phyloP scores from a whole-genome alignment of 2,329 filamentous ascomycete species.

The Beauveria medogensis region DNA sequence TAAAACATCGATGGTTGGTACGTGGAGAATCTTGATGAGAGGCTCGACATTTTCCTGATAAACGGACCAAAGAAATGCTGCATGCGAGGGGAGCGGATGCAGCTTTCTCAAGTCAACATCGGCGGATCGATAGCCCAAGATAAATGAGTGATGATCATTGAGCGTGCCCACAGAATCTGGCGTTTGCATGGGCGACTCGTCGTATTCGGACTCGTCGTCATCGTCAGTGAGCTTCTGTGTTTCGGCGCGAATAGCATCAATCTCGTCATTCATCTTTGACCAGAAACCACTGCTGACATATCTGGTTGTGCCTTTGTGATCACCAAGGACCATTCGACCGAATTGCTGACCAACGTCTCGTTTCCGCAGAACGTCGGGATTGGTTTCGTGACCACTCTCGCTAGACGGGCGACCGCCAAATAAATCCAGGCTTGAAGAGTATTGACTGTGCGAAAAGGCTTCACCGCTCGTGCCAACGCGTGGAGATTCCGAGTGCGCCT shows the following conservation, averaged over 20 bases:
- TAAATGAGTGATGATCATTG: slow-evolving; percentile 59
- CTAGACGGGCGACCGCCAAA: slow-evolving; percentile 3
- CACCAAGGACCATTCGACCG: slow-evolving; percentile 62
- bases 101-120: slow-evolving; percentile 56
- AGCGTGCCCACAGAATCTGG: slow-evolving; percentile 23
- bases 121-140: slow-evolving; percentile 65
- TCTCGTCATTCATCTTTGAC: slow-evolving; percentile 66
- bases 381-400: slow-evolving; percentile 10
- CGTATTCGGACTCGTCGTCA: slow-evolving; percentile 48
- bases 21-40: slow-evolving; percentile 61
- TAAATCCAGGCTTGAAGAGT: slow-evolving; percentile 9
- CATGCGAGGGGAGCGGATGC: slow-evolving; percentile 58
- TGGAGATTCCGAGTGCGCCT: slow-evolving; percentile 18
- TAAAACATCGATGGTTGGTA: slow-evolving; percentile 55
- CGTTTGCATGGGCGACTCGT: slow-evolving; percentile 44
- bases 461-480: slow-evolving; percentile 1
- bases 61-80: slow-evolving; percentile 59
- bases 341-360: slow-evolving; percentile 39
- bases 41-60: slow-evolving; percentile 70
- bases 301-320: slow-evolving; percentile 57
- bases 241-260: slow-evolving; percentile 38
- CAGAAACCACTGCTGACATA: slow-evolving; percentile 74
- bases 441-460: background rate
- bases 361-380: slow-evolving; percentile 21
- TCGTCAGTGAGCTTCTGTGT: slow-evolving; percentile 38